Base-by-base conservation (phyloP, 1,284 basidiomycete species). In the Amylostereum areolatum region DNA sequence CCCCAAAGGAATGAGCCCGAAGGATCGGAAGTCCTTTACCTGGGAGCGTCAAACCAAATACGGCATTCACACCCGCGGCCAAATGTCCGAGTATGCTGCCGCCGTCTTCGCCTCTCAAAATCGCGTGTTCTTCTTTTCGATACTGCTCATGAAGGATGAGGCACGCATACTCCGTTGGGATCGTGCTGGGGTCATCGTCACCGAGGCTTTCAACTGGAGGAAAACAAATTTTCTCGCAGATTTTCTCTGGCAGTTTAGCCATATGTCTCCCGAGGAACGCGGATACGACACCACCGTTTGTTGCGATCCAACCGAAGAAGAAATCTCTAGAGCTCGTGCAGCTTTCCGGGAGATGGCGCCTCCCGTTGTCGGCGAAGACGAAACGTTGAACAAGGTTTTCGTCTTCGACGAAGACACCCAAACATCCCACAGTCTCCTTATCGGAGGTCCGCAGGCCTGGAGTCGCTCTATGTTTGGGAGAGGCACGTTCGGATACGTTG, bases 111-210 rank as follows among this genome's bases (percentile, higher is more conserved):
- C 6, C 7, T 4, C 31, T 25, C 46, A 47, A 33, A 24, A 5
- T 18, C 46, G 46, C 37, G 24, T 41, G 10, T 47, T 41, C 46
- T 33, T 44, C 9, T 46, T 49, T 35, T 28, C 27, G 32, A n/a
- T 50, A 4, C 30, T 50, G 18, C 12, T 46, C n/a, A 29, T 47
- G 32, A 41, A 41, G 18, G 24, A 40, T 36, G 18, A n/a, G 5
- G 49, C 37, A 7, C 49, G 49, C 4, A 8, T 50, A 7, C 30
- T 50, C 5, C 37, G 43, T 4, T 50, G 43, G 30, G 49, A 50
- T 40, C 44, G 49, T 9, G 33, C 49, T 18, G 49, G 32, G 3
- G 37, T 40, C 25, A 18, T 50, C 29, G 49, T 50, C 49, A 4
- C 49, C 3, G n/a, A 3, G 33, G 25, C 25, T 2, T 50, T 50